Evolutionary conservation across 2,329 filamentous ascomycete genomes (phyloP).

Genomic region (Emergomyces africanus): DNA sequence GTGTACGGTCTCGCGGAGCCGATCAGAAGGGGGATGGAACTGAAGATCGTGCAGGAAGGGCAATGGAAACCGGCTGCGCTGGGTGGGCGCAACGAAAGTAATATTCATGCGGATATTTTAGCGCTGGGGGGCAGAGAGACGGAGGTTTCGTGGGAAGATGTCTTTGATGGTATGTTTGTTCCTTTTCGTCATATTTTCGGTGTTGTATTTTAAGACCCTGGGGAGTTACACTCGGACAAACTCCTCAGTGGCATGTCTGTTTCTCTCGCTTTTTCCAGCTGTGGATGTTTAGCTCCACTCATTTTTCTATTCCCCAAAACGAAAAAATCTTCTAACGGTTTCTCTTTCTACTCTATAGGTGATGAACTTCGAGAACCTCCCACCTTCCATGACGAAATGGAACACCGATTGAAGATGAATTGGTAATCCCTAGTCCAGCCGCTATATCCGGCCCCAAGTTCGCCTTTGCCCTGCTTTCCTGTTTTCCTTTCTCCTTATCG

Average conservation of each 20-base stretch:
- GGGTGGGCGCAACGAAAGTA: conserved; percentile 43
- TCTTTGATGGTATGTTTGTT: conserved; percentile 54
- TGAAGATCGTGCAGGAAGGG: conserved; percentile 70
- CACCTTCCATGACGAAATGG: conserved; percentile 84
- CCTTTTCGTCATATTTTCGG: conserved; percentile 6
- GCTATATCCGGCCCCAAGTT: not conserved
- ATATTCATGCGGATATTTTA: conserved; percentile 83
- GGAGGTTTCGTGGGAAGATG: conserved; percentile 82
- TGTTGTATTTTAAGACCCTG: not conserved
- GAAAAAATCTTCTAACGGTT: conserved; percentile 3
- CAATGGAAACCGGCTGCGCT: conserved; percentile 62
- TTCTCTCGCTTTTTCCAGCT: not conserved
- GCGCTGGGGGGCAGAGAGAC: conserved; percentile 54
- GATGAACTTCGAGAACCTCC: conserved; percentile 58
- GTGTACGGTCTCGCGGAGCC: conserved; percentile 90
- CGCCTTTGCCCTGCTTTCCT: not conserved
- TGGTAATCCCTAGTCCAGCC: conserved; percentile 8
- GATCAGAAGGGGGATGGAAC: conserved; percentile 84
- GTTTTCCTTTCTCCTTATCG: not conserved
- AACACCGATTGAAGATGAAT: conserved; percentile 75
- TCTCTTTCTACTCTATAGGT: conserved; percentile 24
- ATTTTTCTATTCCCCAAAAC: not conserved
- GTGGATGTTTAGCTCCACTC: not conserved
- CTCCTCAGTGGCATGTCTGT: conserved; percentile 1
- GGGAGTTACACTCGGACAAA: not conserved